Percentiles rank a stretch among this genome's conserved stretches.
Conservation (phyloP, 2,329 filamentous ascomycete species). For the Malbranchea cinnamomea region DNA sequence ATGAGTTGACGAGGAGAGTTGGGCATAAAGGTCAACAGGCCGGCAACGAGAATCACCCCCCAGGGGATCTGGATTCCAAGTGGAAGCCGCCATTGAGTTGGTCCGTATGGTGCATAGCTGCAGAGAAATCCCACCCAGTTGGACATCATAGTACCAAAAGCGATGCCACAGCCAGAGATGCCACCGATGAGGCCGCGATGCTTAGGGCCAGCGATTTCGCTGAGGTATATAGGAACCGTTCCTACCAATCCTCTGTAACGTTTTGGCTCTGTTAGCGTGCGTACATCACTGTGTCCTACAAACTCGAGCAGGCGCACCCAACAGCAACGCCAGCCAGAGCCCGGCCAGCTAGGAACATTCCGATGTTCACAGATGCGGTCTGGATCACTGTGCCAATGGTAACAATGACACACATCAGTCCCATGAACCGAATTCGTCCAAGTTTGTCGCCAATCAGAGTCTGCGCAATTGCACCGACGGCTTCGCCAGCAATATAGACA, state of each 20-base stretch:
- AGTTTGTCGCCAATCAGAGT: conserved; percentile 39
- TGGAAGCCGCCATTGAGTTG: conserved; percentile 40
- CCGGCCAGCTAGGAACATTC: conserved; percentile 39
- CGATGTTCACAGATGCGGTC: conserved; percentile 39
- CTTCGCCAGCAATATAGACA: conserved; percentile 46
- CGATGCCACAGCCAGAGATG: conserved; percentile 39
- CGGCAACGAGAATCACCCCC: conserved; percentile 40
- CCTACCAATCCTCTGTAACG: conserved; percentile 30
- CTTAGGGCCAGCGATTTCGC: conserved; percentile 36
- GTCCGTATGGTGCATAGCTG: conserved; percentile 38
- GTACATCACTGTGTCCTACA: not conserved
- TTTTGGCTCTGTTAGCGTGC: not conserved
- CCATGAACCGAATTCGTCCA: conserved; percentile 40
- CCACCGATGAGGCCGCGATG: conserved; percentile 40
- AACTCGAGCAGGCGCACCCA: conserved; percentile 19
- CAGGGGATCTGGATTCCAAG: conserved; percentile 42
- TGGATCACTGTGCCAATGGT: conserved; percentile 41
- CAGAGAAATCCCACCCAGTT: conserved; percentile 46
- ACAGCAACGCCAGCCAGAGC: conserved; percentile 33
- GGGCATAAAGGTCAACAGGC: conserved; percentile 41
- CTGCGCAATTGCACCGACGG: conserved; percentile 38
- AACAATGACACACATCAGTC: conserved; percentile 38
- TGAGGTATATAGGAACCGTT: conserved; percentile 41
- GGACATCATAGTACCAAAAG: conserved; percentile 40
- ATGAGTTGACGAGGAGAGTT: conserved; percentile 41